phyloP scores from a whole-genome alignment of 768 basidiomycete species.

The Gautieria morchelliformis region DNA sequence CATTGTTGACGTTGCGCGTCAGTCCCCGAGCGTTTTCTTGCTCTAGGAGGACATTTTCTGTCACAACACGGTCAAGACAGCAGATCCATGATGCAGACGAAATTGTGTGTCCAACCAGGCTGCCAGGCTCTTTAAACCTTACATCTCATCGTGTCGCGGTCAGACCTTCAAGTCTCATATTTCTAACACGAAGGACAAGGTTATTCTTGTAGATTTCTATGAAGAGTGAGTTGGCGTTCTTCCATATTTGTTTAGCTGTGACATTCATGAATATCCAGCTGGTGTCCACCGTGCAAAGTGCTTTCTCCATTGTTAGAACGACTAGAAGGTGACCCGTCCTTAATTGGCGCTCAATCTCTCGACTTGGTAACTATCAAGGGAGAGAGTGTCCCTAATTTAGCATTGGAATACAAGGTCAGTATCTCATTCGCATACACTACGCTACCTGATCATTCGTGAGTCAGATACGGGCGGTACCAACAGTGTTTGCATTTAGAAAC shows the following conservation, averaged over 20 bases:
- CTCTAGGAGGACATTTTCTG: not conserved
- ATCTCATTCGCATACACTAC: not conserved
- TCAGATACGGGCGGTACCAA: slow-evolving; percentile 69
- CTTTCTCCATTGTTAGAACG: slow-evolving; percentile 63
- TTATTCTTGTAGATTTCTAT: slow-evolving; percentile 72
- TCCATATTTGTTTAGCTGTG: not conserved
- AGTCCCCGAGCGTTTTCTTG: too few relatives aligned
- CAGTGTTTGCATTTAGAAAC: slow-evolving; percentile 66
- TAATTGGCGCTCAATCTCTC: slow-evolving; percentile 27
- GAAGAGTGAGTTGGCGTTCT: slow-evolving; percentile 49
- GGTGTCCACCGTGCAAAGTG: slow-evolving; percentile 70
- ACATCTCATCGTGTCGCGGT: not conserved
- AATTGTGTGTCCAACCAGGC: not conserved
- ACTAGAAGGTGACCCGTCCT: slow-evolving; percentile 35
- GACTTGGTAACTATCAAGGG: slow-evolving; percentile 67
- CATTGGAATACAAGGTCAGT: slow-evolving; percentile 39
- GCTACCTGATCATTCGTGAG: not conserved
- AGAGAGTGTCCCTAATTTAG: slow-evolving; percentile 34
- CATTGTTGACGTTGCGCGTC: not conserved
- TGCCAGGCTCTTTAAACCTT: not conserved
- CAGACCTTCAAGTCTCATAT: slow-evolving; percentile 4
- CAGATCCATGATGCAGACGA: not conserved
- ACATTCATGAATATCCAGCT: slow-evolving; percentile 32
- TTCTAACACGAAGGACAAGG: slow-evolving; percentile 19
- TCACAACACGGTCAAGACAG: not conserved